Evolutionary conservation across 257 asterid genomes (phyloP), one percentile per base, ranked within the genome.

Genomic region (Ehretia macrophylla): DNA sequence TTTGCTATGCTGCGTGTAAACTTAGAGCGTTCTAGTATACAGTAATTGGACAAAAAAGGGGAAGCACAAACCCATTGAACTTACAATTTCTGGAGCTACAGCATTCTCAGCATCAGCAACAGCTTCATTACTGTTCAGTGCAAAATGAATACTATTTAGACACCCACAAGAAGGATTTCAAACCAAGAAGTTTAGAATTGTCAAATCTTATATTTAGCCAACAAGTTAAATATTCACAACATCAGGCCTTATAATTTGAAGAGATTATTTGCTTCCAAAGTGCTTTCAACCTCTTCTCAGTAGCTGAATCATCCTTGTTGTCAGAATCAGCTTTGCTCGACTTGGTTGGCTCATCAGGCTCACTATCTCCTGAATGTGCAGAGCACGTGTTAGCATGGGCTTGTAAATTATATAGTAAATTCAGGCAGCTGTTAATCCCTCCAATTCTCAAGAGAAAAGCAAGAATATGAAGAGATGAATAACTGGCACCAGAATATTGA

Each of bases 11-110:
- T 27, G 35, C 35, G 6, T 27, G 35, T 27, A 8, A 48, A 48
- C 21, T 19, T 48, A 48, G 10, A 48, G 10, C 21, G 1, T n/a
- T 48, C 10, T 10, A 1, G 14, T 48, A 48, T 48, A 20, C 22
- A 48, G 19, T 48, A 20, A 48, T 18, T 48, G 52, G 19, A n/a
- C 35, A 27, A n/a, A n/a, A n/a, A n/a, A n/a, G n/a, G n/a, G n/a
- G 22, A 17, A 8, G 20, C 21, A 48, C 22, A 27, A 17, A 48
- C 51, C 8, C 51, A 6, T 45, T 59, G 40, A 59, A 70, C 95
- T 79, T 54, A 85, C 97, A 73, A 62, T 75, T 66, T 74, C 89
- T n/a, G 74, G 64, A 70, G 81, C 80, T 68, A 67, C 68, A 61
- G 73, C 77, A 42, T 62, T 77, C 54, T 76, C 70, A 51, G 79